Conservation (phyloP, 495 filamentous ascomycete species). For the Penicillium parvum region DNA sequence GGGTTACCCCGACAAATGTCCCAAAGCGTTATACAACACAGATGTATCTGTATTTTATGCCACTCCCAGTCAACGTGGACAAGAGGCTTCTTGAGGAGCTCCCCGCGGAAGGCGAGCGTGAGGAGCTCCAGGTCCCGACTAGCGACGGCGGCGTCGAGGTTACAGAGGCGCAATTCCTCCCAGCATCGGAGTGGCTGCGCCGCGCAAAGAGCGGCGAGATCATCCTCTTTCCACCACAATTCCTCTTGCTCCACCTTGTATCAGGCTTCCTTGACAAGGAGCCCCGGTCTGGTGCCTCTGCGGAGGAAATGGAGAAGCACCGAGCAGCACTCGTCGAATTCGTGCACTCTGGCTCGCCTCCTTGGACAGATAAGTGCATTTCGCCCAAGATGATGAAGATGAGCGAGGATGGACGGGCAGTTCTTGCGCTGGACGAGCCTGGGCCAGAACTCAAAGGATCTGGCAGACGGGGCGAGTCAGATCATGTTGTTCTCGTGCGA, state of each 20-base stretch:
- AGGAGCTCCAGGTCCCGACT: constrained; percentile 56
- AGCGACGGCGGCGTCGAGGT: constrained; percentile 84
- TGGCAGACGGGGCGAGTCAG: constrained; percentile 61
- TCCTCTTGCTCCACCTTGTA: constrained; percentile 67
- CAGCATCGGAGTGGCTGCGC: constrained; percentile 62
- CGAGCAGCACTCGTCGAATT: constrained; percentile 57
- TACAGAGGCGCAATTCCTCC: constrained; percentile 72
- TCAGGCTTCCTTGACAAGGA: constrained; percentile 54
- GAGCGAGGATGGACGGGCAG: constrained; percentile 52
- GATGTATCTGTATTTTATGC: constrained; percentile 96
- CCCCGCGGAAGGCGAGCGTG: constrained; percentile 31
- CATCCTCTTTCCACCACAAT: constrained; percentile 87
- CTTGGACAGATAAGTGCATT: constrained; percentile 78
- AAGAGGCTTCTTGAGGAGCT: constrained; percentile 27
- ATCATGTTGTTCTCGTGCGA: constrained; percentile 67
- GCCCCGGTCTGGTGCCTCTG: constrained; percentile 25
- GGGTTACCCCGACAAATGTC: constrained; percentile 75
- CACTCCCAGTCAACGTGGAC: constrained; percentile 49
- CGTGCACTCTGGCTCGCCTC: constrained; percentile 48
- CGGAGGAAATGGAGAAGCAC: constrained; percentile 42
- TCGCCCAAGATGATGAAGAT: constrained; percentile 58
- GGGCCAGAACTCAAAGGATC: constrained; percentile 64
- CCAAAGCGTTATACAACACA: constrained; percentile 82
- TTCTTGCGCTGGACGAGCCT: constrained; percentile 66
- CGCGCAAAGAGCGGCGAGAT: constrained; percentile 60